phyloP scores from a whole-genome alignment of 331 rosid species.

The Spiraea crenata region DNA sequence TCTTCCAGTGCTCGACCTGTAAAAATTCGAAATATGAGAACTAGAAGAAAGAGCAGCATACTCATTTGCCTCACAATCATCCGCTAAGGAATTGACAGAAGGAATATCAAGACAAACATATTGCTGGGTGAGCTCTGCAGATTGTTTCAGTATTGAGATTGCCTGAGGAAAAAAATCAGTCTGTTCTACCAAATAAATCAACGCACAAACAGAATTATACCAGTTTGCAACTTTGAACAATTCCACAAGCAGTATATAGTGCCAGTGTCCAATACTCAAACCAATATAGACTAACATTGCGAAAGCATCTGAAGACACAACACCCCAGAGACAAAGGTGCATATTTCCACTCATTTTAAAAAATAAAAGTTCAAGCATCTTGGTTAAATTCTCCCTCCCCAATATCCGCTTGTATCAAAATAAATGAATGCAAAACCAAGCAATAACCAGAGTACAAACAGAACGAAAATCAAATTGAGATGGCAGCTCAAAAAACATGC shows the following conservation, averaged over 20 bases:
- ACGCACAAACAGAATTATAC: neutral
- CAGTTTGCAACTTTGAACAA: neutral
- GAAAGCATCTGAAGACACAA: neutral
- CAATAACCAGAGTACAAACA: neutral
- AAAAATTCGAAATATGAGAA: slow-evolving; percentile 22
- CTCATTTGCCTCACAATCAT: neutral
- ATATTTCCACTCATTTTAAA: neutral
- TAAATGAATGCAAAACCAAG: no score
- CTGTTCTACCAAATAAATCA: neutral
- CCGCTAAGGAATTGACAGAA: neutral
- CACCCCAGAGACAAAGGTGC: neutral
- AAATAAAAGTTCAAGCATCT: no score
- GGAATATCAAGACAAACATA: neutral
- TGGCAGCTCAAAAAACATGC: neutral
- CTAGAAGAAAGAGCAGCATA: neutral
- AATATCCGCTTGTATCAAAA: no score
- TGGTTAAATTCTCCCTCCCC: no score
- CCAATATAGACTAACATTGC: neutral
- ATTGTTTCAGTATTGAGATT: slow-evolving; percentile 5
- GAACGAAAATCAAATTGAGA: neutral
- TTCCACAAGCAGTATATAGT: neutral
- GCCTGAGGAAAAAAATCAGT: neutral
- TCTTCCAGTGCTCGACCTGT: slow-evolving; percentile 88
- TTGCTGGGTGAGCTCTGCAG: neutral
- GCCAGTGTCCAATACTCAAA: neutral